Conservation (phyloP, 805 yeast species). For the Saturnispora sekii region DNA sequence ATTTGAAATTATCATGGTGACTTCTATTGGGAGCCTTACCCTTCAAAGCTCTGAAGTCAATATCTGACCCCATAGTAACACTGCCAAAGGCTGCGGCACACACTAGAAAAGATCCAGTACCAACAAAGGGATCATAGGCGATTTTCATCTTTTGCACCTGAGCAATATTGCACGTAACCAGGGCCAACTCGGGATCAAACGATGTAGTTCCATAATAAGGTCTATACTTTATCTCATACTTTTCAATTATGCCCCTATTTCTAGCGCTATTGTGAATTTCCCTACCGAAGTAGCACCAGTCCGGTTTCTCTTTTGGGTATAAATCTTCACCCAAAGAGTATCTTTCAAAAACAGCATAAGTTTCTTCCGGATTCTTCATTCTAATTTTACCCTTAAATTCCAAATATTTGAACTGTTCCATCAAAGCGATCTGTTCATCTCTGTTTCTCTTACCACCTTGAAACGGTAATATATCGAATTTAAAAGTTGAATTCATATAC, state of each 20-base stretch:
- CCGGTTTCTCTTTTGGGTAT: slow-evolving; percentile 41
- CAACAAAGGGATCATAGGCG: slow-evolving; percentile 91
- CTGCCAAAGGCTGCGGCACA: slow-evolving; percentile 86
- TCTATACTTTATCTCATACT: slow-evolving; percentile 71
- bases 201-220: slow-evolving; percentile 93
- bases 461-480: slow-evolving; percentile 72
- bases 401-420: slow-evolving; percentile 64
- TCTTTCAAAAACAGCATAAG: slow-evolving; percentile 67
- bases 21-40: slow-evolving; percentile 40
- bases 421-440: slow-evolving; percentile 44
- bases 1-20: slow-evolving; percentile 55
- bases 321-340: slow-evolving; percentile 33
- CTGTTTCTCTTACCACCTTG: slow-evolving; percentile 52
- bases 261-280: slow-evolving; percentile 56
- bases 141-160: slow-evolving; percentile 57
- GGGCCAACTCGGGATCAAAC: slow-evolving; percentile 86
- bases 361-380: slow-evolving; percentile 66
- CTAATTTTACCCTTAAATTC: slow-evolving; percentile 68
- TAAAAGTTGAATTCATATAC: slow-evolving; percentile 48
- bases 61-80: slow-evolving; percentile 75
- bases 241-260: slow-evolving; percentile 53
- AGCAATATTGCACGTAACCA: slow-evolving; percentile 81
- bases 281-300: slow-evolving; percentile 65
- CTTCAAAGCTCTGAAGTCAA: slow-evolving; percentile 68
- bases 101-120: slow-evolving; percentile 89